Conservation (phyloP, 352 stramenopile species). For the Phytophthora tentaculata region DNA sequence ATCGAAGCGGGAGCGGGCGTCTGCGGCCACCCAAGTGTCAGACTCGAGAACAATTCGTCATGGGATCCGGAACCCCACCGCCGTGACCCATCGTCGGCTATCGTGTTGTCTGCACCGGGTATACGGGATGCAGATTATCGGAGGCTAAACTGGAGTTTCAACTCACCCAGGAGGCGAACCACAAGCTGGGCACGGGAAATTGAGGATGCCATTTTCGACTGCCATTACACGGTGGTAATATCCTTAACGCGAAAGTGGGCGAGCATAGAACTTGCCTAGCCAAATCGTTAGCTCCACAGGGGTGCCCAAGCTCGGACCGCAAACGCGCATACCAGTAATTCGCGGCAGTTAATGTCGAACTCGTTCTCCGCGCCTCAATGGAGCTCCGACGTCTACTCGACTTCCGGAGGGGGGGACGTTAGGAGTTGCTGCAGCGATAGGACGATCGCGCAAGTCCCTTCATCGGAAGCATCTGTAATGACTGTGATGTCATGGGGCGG, state of each 20-base stretch:
- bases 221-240: background rate
- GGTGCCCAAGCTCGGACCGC: background rate
- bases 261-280: background rate
- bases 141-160: conserved; percentile 1
- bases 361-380: background rate
- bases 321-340: background rate
- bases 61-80: background rate
- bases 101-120: background rate
- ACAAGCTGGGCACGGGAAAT: background rate
- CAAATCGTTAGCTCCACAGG: background rate
- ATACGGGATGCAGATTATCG: background rate
- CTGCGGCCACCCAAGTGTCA: background rate
- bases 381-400: too few species aligned
- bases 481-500: background rate
- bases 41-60: background rate
- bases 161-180: background rate
- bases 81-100: background rate
- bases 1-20: background rate
- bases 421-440: background rate
- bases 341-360: conserved; percentile 5
- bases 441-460: conserved; percentile 1
- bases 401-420: background rate
- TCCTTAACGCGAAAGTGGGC: background rate
- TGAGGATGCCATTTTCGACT: background rate
- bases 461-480: background rate